Evolutionary conservation across 371 early-diverging fungal genomes (phyloP).

Genomic region (Apophysomyces elegans): DNA sequence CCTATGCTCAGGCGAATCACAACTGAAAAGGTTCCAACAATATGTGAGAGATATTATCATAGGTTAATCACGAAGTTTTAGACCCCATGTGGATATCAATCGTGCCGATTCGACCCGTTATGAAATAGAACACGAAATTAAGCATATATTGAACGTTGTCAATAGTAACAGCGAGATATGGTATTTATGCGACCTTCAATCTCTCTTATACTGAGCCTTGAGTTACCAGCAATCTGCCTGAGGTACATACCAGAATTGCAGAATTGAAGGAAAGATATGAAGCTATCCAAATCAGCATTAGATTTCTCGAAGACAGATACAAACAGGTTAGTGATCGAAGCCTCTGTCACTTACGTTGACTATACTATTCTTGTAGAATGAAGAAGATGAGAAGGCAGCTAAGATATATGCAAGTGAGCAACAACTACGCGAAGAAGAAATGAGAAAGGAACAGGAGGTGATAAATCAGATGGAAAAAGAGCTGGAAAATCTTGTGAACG

Average conservation of each 20-base stretch:
- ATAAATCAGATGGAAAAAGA: background rate
- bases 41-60: background rate
- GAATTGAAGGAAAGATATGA: constrained; percentile 1
- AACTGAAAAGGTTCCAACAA: background rate
- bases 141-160: background rate
- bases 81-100: background rate
- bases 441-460: background rate
- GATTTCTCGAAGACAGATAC: background rate
- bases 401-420: background rate
- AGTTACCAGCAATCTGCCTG: background rate
- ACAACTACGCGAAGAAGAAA: background rate
- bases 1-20: constrained; percentile 1
- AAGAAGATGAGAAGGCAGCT: background rate
- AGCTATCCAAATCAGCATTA: background rate
- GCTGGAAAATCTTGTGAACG: background rate
- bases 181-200: background rate
- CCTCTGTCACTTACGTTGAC: background rate
- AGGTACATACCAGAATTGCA: background rate
- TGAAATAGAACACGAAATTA: background rate
- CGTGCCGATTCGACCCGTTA: background rate
- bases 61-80: background rate
- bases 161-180: background rate
- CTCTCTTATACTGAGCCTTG: background rate
- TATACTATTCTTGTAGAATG: background rate
- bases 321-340: background rate